phyloP scores from a whole-genome alignment of 805 yeast species.

The Candida dendrica region DNA sequence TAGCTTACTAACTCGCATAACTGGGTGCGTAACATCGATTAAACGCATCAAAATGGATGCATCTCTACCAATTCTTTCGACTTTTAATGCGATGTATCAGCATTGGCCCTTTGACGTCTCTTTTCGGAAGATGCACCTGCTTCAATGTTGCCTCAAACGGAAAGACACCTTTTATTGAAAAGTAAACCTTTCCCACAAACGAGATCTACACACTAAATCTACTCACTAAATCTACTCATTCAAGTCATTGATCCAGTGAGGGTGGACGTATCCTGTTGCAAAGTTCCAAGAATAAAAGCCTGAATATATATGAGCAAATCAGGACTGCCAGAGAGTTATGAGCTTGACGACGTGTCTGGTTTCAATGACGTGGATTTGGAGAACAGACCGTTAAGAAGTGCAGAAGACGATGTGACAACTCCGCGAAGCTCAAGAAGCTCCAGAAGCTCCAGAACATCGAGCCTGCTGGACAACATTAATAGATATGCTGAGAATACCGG shows the following conservation, averaged over 20 bases:
- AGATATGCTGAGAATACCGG: constrained; percentile 7
- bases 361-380: neutral
- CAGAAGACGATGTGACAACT: neutral
- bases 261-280: too few relatives aligned
- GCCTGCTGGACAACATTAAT: constrained; percentile 25
- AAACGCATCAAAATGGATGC: too few relatives aligned
- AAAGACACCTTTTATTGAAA: neutral
- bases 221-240: too few relatives aligned
- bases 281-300: too few relatives aligned
- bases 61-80: too few relatives aligned
- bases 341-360: neutral
- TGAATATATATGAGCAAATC: neutral
- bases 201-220: too few relatives aligned
- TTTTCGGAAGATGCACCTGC: neutral
- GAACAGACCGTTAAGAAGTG: neutral
- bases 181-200: too few relatives aligned
- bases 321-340: neutral
- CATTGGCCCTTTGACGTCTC: neutral
- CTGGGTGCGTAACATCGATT: too few relatives aligned
- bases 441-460: constrained; percentile 16
- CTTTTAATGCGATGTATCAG: neutral
- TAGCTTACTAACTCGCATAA: too few relatives aligned
- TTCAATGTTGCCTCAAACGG: too few relatives aligned
- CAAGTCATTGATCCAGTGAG: too few relatives aligned
- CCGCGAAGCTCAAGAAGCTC: neutral